Conservation (phyloP, 2,329 filamentous ascomycete genomes). For the Pseudogymnoascus sp. region DNA sequence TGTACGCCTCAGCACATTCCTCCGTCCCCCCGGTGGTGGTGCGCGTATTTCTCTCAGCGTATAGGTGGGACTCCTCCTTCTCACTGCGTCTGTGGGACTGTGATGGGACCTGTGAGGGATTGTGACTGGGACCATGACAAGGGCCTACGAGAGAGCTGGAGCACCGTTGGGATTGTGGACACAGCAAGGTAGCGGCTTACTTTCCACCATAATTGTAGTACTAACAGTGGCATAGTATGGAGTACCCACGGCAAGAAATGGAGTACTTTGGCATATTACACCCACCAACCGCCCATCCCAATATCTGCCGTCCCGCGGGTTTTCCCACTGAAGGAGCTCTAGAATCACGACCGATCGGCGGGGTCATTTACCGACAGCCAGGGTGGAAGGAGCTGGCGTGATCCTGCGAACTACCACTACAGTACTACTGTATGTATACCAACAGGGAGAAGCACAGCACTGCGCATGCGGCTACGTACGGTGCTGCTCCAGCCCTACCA, state of each 20-base stretch:
- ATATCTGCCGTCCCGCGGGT: neutral
- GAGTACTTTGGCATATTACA: too few relatives aligned
- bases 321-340: neutral
- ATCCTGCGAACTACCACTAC: neutral
- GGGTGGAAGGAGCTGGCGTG: neutral
- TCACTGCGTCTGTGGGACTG: too few relatives aligned
- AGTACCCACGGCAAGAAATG: too few relatives aligned
- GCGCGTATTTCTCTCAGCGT: neutral
- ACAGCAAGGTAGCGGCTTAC: too few relatives aligned
- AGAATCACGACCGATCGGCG: neutral
- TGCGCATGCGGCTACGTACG: too few relatives aligned
- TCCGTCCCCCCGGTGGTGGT: neutral
- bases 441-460: too few relatives aligned
- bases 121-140: too few relatives aligned
- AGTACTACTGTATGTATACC: neutral
- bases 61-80: neutral
- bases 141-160: too few relatives aligned
- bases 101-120: too few relatives aligned
- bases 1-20: neutral
- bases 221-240: too few relatives aligned
- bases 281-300: neutral
- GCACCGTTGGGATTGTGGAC: neutral
- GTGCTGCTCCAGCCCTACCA: too few relatives aligned
- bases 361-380: neutral
- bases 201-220: too few relatives aligned